Base-by-base conservation (phyloP, 805 yeast genomes). In the Scheffersomyces amazonensis region DNA sequence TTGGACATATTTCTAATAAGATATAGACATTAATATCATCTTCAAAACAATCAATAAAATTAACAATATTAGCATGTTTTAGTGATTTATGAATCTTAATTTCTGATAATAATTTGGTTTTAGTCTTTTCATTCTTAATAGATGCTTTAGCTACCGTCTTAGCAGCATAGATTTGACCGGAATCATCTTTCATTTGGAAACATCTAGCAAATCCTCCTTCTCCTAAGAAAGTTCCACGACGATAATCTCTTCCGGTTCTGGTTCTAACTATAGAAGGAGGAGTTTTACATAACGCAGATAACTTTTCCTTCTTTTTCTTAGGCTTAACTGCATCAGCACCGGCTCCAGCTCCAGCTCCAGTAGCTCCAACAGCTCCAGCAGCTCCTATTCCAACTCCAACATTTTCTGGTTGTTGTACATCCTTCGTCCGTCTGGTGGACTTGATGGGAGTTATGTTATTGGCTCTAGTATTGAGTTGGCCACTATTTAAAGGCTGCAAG, bases 181-280 rank as follows among this genome's bases (percentile, higher is more conserved):
- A 70, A 44, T 88, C 84, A 64, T 90, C 96, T 58, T 85, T 87
- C 73, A 93, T 93, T 61, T 93, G 97, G 66, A 93, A 93, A 59
- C 99, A 93, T 56, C 98, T 80, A 13, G 99, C 99, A 71, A 93
- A 93, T 0, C 99, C 99, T 43, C 99, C 99, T 67, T 91, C 98
- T 25, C 99, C 99, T 24, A 93, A 71, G 53, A 89, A 90, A 42
- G 73, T 73, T 1, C 98, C 98, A 57, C 98, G 78, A 47, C 85
- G 87, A 62, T 86, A 93, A 51, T 89, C 95, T 56, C 87, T 79
- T 31, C 96, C 96, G 41, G 76, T 74, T 64, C 90, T 78, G 31
- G 93, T 87, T 50, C 91, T 77, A 48, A 93, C 95, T 47, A 90
- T 75, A 13, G 96, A 84, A 24, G 99, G 99, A 2, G 99, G 99